These are phyloP conservation scores for Aspergillus piperis DNA, from an alignment of 2,329 filamentous ascomycete genomes.

Conservation along the genomic window DNA sequence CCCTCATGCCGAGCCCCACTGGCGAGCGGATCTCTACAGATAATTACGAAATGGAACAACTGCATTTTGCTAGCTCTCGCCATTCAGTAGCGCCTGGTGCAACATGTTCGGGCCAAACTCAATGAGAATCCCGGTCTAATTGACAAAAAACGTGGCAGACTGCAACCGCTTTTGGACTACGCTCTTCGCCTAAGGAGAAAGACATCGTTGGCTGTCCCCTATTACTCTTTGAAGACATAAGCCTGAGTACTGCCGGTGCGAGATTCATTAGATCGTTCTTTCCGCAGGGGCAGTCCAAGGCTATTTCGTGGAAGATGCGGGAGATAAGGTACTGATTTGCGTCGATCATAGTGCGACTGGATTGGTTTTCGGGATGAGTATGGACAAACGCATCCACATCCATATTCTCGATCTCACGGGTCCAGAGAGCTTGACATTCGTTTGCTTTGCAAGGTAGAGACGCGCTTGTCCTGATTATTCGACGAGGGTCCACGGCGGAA, in stretches of 20 bases:
- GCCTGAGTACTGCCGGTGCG: rapidly evolving
- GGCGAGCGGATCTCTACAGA: too few species aligned
- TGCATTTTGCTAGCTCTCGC: too few species aligned
- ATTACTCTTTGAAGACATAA: too few species aligned
- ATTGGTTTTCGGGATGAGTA: background rate
- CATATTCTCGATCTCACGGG: background rate
- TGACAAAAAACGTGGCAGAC: too few species aligned
- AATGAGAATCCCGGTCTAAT: too few species aligned
- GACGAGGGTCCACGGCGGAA: too few species aligned
- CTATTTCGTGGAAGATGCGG: background rate
- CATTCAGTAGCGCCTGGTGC: too few species aligned
- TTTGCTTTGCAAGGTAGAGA: background rate
- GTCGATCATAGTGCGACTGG: background rate
- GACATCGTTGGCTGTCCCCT: too few species aligned
- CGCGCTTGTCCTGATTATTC: background rate
- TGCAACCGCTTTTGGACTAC: too few species aligned
- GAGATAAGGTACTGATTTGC: background rate
- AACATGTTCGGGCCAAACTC: too few species aligned
- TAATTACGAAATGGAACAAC: rapidly evolving
- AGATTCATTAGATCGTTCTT: background rate
- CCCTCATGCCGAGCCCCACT: too few species aligned
- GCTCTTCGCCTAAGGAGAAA: too few species aligned
- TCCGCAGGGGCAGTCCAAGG: background rate
- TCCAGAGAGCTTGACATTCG: rapidly evolving
- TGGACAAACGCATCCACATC: background rate